phyloP scores from a whole-genome alignment of 257 asterid genomes.

The Solanum pinnatisectum region DNA sequence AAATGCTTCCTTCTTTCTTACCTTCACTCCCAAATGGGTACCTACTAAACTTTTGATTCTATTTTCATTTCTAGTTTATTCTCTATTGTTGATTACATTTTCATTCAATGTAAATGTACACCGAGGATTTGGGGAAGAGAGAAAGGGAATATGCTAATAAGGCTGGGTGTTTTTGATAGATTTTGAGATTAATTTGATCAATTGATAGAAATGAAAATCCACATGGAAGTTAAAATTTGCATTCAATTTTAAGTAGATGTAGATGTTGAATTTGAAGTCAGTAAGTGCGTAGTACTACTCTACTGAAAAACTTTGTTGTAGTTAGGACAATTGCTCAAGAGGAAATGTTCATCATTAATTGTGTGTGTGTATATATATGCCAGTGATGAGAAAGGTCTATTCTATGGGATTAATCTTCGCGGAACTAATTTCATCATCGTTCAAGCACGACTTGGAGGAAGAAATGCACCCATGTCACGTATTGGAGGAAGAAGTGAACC shows the following conservation, averaged over 20 bases:
- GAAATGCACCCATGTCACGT: constrained; percentile 18
- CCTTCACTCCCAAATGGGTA: constrained; percentile 65
- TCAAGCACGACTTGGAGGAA: constrained; percentile 52
- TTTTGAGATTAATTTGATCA: too few relatives aligned
- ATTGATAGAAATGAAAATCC: not conserved
- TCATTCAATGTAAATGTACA: not conserved
- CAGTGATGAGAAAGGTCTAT: constrained; percentile 61
- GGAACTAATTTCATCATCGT: constrained; percentile 44
- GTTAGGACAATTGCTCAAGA: not conserved
- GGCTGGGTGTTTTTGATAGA: too few relatives aligned
- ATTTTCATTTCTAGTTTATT: not conserved
- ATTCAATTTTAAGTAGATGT: not conserved
- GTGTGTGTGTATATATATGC: not conserved
- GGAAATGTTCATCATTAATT: not conserved
- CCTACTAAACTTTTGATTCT: constrained; percentile 4
- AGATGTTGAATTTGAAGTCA: not conserved
- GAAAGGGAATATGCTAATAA: not conserved
- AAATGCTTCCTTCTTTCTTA: constrained; percentile 35
- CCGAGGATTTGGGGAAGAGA: not conserved
- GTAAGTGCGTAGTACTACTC: not conserved
- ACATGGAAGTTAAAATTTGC: not conserved
- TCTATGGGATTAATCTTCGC: constrained; percentile 58
- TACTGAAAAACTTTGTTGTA: not conserved
- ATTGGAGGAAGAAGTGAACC: constrained; percentile 59
- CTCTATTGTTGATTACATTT: not conserved